Conservation (phyloP, 257 asterid genomes). For the Coffea canephora region DNA sequence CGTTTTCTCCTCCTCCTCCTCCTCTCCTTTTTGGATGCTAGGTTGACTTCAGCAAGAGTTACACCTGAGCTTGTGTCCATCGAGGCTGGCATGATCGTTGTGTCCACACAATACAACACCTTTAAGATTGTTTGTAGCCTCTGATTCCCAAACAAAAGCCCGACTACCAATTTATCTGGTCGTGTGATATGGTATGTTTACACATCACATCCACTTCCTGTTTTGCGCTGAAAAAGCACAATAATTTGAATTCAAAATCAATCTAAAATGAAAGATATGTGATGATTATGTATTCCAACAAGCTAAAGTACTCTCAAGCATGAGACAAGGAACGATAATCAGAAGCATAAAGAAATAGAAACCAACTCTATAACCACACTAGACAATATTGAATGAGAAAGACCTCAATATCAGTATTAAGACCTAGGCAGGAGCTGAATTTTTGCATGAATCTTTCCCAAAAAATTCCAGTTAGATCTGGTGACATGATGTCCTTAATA, state of each 20-base stretch:
- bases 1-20: slow-evolving; percentile 3
- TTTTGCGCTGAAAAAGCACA: background rate
- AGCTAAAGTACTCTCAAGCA: background rate
- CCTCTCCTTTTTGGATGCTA: slow-evolving; percentile 20
- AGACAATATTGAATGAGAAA: background rate
- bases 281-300: too few relatives aligned
- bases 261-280: background rate
- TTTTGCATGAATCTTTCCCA: background rate
- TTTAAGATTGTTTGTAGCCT: background rate
- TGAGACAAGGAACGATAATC: background rate
- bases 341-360: too few relatives aligned
- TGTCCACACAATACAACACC: background rate
- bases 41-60: slow-evolving; percentile 4
- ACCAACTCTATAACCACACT: too few relatives aligned
- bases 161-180: background rate
- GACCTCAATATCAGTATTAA: background rate
- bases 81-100: background rate
- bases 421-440: background rate
- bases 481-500: background rate
- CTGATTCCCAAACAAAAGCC: background rate
- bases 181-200: background rate
- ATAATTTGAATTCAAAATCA: background rate
- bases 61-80: slow-evolving; percentile 21
- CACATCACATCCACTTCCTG: background rate
- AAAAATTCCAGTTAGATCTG: background rate